These are phyloP conservation scores for Teratosphaeria destructans DNA, from an alignment of 2,329 filamentous ascomycete species.

Conservation along the genomic window DNA sequence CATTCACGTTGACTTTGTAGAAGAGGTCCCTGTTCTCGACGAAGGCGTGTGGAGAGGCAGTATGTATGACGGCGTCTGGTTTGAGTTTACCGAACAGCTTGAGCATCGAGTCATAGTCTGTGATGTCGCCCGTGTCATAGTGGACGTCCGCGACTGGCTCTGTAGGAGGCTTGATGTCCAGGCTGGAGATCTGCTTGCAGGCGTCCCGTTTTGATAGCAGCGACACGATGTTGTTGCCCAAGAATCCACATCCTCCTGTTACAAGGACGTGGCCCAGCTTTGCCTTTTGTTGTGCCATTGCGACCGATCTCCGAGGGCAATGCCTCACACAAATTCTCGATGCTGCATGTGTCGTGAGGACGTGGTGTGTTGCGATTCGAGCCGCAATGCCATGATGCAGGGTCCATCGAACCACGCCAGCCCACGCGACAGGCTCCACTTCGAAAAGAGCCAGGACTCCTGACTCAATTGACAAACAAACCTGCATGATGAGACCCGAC, in stretches of 20 bases:
- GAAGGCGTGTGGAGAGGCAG: constrained; percentile 35
- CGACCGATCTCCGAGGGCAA: not conserved
- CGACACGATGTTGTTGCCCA: constrained; percentile 42
- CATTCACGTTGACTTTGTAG: constrained; percentile 42
- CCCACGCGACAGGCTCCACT: not conserved
- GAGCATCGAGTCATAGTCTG: constrained; percentile 32
- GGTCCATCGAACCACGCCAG: not conserved
- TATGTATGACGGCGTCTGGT: constrained; percentile 41
- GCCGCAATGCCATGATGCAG: not conserved
- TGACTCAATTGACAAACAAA: not conserved
- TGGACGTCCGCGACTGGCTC: constrained; percentile 33
- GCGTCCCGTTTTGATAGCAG: constrained; percentile 33
- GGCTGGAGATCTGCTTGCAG: constrained; percentile 34
- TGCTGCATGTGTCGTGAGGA: not conserved
- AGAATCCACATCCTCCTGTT: constrained; percentile 42
- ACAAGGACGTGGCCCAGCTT: constrained; percentile 37
- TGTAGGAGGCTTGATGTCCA: constrained; percentile 35
- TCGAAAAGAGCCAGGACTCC: not conserved
- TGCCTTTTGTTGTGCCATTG: constrained; percentile 5
- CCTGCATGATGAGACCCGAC: not conserved
- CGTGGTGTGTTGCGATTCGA: not conserved
- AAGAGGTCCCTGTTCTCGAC: constrained; percentile 31
- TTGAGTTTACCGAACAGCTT: constrained; percentile 33
- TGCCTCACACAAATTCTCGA: not conserved
- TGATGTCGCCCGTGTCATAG: constrained; percentile 43